phyloP scores from a whole-genome alignment of 257 asterid genomes.

The Solanum arcanum region DNA sequence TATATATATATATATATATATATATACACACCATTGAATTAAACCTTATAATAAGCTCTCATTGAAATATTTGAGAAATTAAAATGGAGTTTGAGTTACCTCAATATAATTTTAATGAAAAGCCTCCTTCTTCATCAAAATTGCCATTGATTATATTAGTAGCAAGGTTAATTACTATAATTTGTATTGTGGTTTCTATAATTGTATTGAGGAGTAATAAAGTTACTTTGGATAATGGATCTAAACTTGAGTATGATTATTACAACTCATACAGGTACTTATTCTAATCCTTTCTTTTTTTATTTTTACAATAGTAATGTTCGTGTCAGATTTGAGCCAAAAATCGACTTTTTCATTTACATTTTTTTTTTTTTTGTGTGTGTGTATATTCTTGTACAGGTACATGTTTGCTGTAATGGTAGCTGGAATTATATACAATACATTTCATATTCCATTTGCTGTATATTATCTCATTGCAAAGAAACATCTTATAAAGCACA shows the following conservation, averaged over 20 bases:
- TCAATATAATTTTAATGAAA: background rate
- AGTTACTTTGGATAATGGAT: background rate
- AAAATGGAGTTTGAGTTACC: background rate
- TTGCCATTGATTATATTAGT: background rate
- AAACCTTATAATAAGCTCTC: background rate
- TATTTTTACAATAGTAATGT: background rate
- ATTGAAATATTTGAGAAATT: background rate
- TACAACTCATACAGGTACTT: background rate
- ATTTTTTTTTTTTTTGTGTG: background rate
- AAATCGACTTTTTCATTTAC: background rate
- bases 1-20: too few relatives aligned
- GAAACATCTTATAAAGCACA: background rate
- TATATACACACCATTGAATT: background rate
- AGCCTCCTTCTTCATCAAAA: background rate
- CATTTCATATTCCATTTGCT: conserved; percentile 4
- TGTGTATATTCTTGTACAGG: background rate
- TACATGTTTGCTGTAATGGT: background rate
- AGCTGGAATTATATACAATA: background rate
- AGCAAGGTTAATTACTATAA: background rate
- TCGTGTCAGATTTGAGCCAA: background rate
- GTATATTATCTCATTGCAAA: background rate
- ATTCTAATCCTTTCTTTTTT: background rate
- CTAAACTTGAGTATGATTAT: background rate
- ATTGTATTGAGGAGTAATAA: background rate
- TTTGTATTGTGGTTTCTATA: background rate